Evolutionary conservation across 225 moss, liverwort and hornwort genomes (phyloP), one percentile per base, ranked within the genome.

Genomic region (Physcomitrium patens): DNA sequence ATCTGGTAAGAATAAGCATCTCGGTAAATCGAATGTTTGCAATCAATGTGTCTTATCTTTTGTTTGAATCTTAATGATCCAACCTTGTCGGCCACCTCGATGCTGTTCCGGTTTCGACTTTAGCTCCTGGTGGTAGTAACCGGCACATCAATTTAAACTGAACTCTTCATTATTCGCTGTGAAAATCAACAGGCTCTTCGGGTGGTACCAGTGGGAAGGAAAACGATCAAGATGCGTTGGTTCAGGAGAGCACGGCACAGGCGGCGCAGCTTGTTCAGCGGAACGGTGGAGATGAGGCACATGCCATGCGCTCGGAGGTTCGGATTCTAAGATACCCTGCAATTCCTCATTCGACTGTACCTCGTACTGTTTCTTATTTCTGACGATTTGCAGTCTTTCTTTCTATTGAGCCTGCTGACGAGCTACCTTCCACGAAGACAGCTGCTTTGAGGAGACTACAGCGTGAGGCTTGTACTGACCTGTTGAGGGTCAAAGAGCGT

Each of bases 371-470:
- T 44, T 18, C 18, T 7, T 63, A 9, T 14, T 59, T 71, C 58
- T 28, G 27, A 26, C 49, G 19, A 15, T 24, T 63, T 74, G 55
- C 46, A 56, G 18, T 3, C 26, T 55, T 58, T 16, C 10, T 13
- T 57, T 22, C 48, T 22, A 47, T 65, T 69, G 72, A 43, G 73
- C 46, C 13, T 51, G 51, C 64, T 76, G 72, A 68, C 51, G 66
- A 70, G 17, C 44, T 69, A 43, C 76, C 57, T 76, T 77, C 27
- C 63, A 70, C 70, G 77, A 89, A 97, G 97, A 94, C 91, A 78
- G 92, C 90, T 71, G 87, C 87, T 72, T 89, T 97, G 82, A 81
- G 89, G 79, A 91, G 94, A 83, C 83, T 97, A 76, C 97, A 91
- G 80, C 89, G 92, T 55, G 97, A 97, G 76, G 75, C 90, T 8